Percentiles rank a stretch among this genome's conserved stretches.
Evolutionary conservation across 495 filamentous ascomycete species (phyloP).

Genomic region (Friedmanniomyces endolithicus): DNA sequence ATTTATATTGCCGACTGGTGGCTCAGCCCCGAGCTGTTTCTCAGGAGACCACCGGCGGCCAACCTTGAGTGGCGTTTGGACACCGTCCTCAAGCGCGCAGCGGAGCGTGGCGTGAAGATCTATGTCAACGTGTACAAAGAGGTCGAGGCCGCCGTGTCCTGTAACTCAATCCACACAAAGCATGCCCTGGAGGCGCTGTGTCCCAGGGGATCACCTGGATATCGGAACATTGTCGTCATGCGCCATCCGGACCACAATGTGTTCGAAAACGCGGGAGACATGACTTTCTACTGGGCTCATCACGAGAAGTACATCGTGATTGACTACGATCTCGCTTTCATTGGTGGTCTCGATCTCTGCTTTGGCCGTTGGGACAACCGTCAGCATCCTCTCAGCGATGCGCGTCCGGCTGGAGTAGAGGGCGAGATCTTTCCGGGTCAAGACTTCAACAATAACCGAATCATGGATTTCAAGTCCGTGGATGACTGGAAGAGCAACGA

Average conservation of each 20-base stretch:
- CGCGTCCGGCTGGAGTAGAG: constrained; percentile 69
- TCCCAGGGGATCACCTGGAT: constrained; percentile 61
- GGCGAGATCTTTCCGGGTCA: constrained; percentile 90
- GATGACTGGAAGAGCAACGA: constrained; percentile 87
- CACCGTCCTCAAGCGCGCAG: constrained; percentile 69
- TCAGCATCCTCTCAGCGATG: constrained; percentile 75
- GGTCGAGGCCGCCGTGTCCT: constrained; percentile 69
- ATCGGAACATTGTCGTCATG: constrained; percentile 81
- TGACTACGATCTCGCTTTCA: constrained; percentile 80
- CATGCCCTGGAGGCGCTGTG: constrained; percentile 70
- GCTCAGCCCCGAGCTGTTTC: constrained; percentile 84
- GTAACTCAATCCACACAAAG: constrained; percentile 89
- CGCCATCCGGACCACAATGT: constrained; percentile 93
- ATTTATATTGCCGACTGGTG: constrained; percentile 98
- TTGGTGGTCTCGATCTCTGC: constrained; percentile 89
- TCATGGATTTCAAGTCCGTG: constrained; percentile 91
- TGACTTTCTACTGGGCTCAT: constrained; percentile 98
- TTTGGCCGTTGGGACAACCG: constrained; percentile 86
- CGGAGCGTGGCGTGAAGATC: constrained; percentile 88
- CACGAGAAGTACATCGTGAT: constrained; percentile 95
- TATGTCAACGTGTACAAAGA: constrained; percentile 92
- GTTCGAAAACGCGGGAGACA: constrained; percentile 84
- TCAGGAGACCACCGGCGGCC: constrained; percentile 66
- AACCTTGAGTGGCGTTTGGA: constrained; percentile 87
- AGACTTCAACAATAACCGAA: constrained; percentile 82